Conservation (phyloP, 495 filamentous ascomycete species). For the Hamigera avellanea region DNA sequence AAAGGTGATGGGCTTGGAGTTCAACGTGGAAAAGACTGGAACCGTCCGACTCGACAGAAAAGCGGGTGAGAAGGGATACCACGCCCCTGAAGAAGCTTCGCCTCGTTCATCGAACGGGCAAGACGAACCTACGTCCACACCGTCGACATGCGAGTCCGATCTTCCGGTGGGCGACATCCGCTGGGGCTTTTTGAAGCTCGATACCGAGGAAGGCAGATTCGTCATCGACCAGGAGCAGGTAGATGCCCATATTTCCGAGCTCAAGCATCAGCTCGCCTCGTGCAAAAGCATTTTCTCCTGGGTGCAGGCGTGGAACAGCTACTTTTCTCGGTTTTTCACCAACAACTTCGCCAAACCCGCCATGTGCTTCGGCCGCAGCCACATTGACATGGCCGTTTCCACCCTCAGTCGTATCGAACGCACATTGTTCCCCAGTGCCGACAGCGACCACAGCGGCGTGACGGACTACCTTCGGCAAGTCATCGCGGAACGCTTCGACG, state of each 20-base stretch:
- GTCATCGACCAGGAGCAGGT: conserved; percentile 52
- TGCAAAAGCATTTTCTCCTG: conserved; percentile 48
- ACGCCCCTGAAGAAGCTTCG: background rate
- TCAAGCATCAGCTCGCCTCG: conserved; percentile 45
- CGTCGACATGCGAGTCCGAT: conserved; percentile 1
- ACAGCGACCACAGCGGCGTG: conserved; percentile 32
- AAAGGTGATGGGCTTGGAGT: conserved; percentile 40
- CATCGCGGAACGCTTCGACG: conserved; percentile 41
- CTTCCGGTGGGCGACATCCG: conserved; percentile 46
- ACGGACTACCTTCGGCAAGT: conserved; percentile 44
- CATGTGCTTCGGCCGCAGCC: conserved; percentile 49
- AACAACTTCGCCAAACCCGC: conserved; percentile 56
- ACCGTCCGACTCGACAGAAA: conserved; percentile 28
- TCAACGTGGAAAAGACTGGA: conserved; percentile 50
- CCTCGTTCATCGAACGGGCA: too few species aligned
- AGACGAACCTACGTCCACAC: too few species aligned
- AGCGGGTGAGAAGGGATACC: background rate
- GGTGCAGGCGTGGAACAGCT: conserved; percentile 56
- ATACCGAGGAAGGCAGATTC: conserved; percentile 42
- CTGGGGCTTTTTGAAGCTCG: conserved; percentile 55
- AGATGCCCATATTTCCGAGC: conserved; percentile 48
- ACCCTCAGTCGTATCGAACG: conserved; percentile 50
- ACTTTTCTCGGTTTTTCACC: conserved; percentile 51
- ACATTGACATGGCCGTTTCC: conserved; percentile 51
- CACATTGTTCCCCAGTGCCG: conserved; percentile 32